Base-by-base conservation (phyloP, 2,329 filamentous ascomycete genomes). In the Colletotrichum eremochloae region DNA sequence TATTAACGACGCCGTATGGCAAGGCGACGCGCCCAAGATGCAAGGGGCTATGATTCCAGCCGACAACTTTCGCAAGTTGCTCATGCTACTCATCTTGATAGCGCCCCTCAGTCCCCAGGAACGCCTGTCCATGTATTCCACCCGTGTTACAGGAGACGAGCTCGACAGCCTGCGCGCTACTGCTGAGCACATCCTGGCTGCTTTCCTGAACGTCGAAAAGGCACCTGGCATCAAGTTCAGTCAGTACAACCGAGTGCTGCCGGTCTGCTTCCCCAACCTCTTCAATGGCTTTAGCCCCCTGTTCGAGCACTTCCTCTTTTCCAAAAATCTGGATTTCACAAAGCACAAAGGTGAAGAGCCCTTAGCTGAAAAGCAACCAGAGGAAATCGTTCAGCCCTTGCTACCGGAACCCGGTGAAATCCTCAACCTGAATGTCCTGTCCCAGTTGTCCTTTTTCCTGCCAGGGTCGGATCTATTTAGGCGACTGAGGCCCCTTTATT, bases 301-400 rank as follows among this genome's bases (percentile, higher is more conserved):
- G 1, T 94, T 94, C 78, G 92, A 94, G 75, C 91, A 92, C 78
- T 94, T 95, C 75, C 85, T 94, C 36, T 95, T 94, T 76, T 92
- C 91, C 36, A 92, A 91, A 76, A 91, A 91, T 74, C 84, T 94
- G 31, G 90, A 93, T 75, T 87, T 93, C 64, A 89, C 88, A 3
- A 90, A 87, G 77, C 84, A 82, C 57, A 86, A 85, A 57, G 79
- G 79, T 24, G 80, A 77, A 14, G 72, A 48, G 53, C 73, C 38
- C 4, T 53, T 69, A 2, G 50, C 73, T 24, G 66, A 69, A 24
- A 71, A 61, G 18, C 78, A 68, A 1, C 68, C 56, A 1, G 64
- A 74, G 2, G 80, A 81, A 50, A 65, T 78, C 3, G 80, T 81
- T 2, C 85, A 87, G 64, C 88, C 90, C 3, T 78, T 91, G 31